Conservation (phyloP, 495 filamentous ascomycete species). For the Penicillium roqueforti region DNA sequence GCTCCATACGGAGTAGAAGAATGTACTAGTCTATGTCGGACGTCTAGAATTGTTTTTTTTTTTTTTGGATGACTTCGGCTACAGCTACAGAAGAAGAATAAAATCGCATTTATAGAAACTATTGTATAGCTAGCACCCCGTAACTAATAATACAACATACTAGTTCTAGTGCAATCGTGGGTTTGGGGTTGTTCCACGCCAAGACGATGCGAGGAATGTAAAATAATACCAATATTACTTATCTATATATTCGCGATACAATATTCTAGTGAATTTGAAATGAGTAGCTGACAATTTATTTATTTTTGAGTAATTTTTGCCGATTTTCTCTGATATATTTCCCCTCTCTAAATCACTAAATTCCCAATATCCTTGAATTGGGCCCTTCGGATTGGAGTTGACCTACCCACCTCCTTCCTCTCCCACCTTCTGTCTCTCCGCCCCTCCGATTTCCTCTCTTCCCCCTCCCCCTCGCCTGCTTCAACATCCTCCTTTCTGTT, state of each 20-base stretch:
- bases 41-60: background rate
- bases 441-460: slow-evolving; percentile 18
- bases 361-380: background rate
- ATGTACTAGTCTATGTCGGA: background rate
- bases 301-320: no score
- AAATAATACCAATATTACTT: background rate
- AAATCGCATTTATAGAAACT: background rate
- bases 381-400: background rate
- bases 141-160: slow-evolving; percentile 1
- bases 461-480: slow-evolving; percentile 19
- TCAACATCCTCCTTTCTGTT: slow-evolving; percentile 11
- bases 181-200: background rate
- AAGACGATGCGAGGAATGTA: background rate
- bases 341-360: background rate
- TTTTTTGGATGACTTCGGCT: background rate
- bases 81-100: background rate
- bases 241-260: background rate
- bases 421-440: slow-evolving; percentile 13
- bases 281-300: background rate
- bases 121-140: background rate
- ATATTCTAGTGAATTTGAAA: background rate
- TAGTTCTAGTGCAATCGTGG: background rate
- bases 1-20: background rate
- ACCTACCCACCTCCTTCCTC: slow-evolving; percentile 5
- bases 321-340: background rate